Percentiles rank a stretch among this genome's conserved stretches.
These are phyloP conservation scores for Lagerstroemia speciosa DNA, from an alignment of 345 rosid genomes.

Conservation along the genomic window DNA sequence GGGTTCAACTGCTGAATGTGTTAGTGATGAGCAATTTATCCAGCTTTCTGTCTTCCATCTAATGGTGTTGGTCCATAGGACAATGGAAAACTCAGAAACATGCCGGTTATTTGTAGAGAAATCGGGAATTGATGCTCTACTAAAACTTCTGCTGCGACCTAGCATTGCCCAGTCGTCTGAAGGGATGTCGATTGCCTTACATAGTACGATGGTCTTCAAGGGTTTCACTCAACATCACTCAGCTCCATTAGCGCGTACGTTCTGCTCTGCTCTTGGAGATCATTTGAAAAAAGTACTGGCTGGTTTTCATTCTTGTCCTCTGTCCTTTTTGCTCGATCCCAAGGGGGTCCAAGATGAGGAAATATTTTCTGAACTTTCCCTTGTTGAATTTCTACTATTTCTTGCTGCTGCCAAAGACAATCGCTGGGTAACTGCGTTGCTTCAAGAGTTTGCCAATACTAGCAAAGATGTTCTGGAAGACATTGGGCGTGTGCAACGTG, in stretches of 20 bases:
- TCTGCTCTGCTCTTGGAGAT: constrained; percentile 70
- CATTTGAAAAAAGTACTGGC: constrained; percentile 64
- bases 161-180: constrained; percentile 91
- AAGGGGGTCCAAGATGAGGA: constrained; percentile 40
- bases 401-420: constrained; percentile 92
- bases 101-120: constrained; percentile 92
- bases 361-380: constrained; percentile 74
- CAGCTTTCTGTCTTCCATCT: constrained; percentile 85
- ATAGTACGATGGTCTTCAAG: constrained; percentile 94
- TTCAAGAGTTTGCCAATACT: constrained; percentile 68
- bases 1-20: constrained; percentile 36
- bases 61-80: constrained; percentile 89
- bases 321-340: constrained; percentile 67
- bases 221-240: constrained; percentile 94
- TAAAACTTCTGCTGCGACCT: constrained; percentile 76
- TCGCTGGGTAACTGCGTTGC: constrained; percentile 91
- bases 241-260: constrained; percentile 76
- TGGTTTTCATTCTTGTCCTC: constrained; percentile 43
- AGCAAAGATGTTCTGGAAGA: constrained; percentile 83
- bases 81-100: constrained; percentile 90
- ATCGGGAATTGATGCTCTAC: constrained; percentile 81
- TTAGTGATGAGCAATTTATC: constrained; percentile 73
- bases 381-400: constrained; percentile 83
- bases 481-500: constrained; percentile 79
- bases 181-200: constrained; percentile 91